Conservation (phyloP, 306 rosid species). For the Lagenaria siceraria region DNA sequence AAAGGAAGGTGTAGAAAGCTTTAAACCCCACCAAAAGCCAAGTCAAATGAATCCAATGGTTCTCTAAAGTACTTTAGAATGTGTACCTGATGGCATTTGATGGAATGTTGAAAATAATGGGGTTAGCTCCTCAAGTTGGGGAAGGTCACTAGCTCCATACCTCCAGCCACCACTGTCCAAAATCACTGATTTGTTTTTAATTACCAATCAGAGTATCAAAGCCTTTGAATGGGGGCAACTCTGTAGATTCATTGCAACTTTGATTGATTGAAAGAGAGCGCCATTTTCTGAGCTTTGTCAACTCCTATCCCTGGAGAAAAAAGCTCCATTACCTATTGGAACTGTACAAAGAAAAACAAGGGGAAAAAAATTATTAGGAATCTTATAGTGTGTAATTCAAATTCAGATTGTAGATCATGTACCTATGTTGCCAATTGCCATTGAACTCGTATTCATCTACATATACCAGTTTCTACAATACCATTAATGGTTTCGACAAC, state of each 20-base stretch:
- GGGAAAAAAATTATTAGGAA: not conserved
- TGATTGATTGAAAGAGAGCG: constrained; percentile 5
- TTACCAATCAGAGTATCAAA: not conserved
- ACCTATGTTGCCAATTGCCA: not conserved
- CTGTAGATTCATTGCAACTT: not conserved
- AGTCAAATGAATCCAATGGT: constrained; percentile 23
- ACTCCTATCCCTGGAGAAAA: not conserved
- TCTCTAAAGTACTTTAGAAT: constrained; percentile 3
- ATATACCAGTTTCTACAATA: not conserved
- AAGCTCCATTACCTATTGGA: not conserved
- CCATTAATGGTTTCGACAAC: not conserved
- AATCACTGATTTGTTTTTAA: not conserved
- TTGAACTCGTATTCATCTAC: not conserved
- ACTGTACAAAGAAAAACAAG: not conserved
- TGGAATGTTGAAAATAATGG: constrained; percentile 2
- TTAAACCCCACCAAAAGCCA: constrained; percentile 40
- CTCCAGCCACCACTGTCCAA: not conserved
- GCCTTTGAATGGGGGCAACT: not conserved
- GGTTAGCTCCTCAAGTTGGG: constrained; percentile 50
- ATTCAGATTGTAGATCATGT: not conserved
- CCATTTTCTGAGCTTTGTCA: not conserved
- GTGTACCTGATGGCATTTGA: constrained; percentile 9
- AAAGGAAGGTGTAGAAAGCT: constrained; percentile 31
- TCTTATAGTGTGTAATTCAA: not conserved
- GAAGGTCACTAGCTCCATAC: constrained; percentile 20